phyloP scores from a whole-genome alignment of 495 filamentous ascomycete genomes.

The Penicillium chermesinum region DNA sequence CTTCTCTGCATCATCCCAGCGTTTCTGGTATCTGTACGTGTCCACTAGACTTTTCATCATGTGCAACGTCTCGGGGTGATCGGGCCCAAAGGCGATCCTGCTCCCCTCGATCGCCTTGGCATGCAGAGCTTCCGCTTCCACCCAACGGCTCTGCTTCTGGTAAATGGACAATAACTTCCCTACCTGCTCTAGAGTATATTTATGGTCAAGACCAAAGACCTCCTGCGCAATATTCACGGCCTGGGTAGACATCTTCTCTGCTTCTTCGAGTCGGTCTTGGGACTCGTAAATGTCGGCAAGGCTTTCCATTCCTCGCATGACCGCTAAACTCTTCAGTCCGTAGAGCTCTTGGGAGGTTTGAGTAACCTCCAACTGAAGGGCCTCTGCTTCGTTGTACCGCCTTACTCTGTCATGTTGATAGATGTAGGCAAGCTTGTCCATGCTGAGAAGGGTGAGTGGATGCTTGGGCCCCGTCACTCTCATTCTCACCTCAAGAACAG shows the following conservation, averaged over 20 bases:
- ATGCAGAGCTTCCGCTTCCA: slow-evolving; percentile 1
- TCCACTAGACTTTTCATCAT: neutral
- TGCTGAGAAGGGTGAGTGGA: slow-evolving; percentile 4
- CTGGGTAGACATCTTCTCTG: no score
- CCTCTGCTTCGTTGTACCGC: neutral
- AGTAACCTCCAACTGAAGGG: no score
- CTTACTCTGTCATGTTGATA: neutral
- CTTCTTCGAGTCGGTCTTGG: no score
- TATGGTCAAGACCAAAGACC: neutral
- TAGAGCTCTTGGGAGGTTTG: no score
- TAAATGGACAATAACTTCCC: neutral
- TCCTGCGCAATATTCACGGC: no score
- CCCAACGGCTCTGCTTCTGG: neutral
- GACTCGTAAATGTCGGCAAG: no score
- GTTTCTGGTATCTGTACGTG: neutral
- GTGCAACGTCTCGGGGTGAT: slow-evolving; percentile 5
- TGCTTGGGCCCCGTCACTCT: neutral
- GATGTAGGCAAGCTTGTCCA: neutral
- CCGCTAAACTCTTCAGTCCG: no score
- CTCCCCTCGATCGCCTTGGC: neutral
- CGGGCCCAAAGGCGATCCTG: neutral
- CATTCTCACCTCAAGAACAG: neutral
- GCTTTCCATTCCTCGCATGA: neutral
- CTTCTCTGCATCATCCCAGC: neutral
- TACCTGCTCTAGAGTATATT: neutral